A percentile compares a stretch with the other conserved stretches of the same genome.
Conservation (phyloP, 2,329 filamentous ascomycete genomes). For the Ceratocystiopsis brevicomis region DNA sequence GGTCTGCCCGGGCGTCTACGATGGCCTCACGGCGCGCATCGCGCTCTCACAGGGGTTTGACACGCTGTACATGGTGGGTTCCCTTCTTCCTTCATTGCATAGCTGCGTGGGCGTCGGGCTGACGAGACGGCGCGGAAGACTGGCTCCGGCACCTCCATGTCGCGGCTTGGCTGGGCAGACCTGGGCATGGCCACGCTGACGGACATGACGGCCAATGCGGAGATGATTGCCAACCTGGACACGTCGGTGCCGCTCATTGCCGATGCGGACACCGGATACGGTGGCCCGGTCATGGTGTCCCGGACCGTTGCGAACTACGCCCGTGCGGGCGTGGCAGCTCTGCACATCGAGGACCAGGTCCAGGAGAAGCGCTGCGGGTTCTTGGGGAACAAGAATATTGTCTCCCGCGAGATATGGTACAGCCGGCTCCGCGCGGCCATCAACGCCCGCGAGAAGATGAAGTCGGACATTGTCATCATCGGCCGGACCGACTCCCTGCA, state of each 20-base stretch:
- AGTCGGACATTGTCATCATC: constrained; percentile 36
- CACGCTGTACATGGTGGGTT: neutral
- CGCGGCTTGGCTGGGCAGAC: constrained; percentile 28
- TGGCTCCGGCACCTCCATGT: constrained; percentile 29
- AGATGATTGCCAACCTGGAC: constrained; percentile 32
- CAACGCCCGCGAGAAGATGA: constrained; percentile 18
- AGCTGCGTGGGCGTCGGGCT: too few species aligned
- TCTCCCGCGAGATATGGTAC: constrained; percentile 12
- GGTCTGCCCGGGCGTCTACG: neutral
- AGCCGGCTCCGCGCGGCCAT: constrained; percentile 16
- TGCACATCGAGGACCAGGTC: constrained; percentile 18
- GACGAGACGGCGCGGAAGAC: constrained; percentile 12
- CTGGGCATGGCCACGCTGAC: constrained; percentile 29
- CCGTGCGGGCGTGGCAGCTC: constrained; percentile 27
- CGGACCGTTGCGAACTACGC: constrained; percentile 29
- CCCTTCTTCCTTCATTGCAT: too few species aligned
- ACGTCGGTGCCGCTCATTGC: constrained; percentile 30
- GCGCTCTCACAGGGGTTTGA: neutral
- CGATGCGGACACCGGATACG: constrained; percentile 31
- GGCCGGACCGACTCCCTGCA: constrained; percentile 37
- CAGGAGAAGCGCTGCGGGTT: constrained; percentile 19
- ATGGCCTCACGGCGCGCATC: neutral
- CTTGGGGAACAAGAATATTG: constrained; percentile 18
- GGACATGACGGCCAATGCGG: constrained; percentile 32
- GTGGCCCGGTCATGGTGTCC: constrained; percentile 20